Evolutionary conservation across 2,329 filamentous ascomycete genomes (phyloP).

Genomic region (Xylariales sp.): DNA sequence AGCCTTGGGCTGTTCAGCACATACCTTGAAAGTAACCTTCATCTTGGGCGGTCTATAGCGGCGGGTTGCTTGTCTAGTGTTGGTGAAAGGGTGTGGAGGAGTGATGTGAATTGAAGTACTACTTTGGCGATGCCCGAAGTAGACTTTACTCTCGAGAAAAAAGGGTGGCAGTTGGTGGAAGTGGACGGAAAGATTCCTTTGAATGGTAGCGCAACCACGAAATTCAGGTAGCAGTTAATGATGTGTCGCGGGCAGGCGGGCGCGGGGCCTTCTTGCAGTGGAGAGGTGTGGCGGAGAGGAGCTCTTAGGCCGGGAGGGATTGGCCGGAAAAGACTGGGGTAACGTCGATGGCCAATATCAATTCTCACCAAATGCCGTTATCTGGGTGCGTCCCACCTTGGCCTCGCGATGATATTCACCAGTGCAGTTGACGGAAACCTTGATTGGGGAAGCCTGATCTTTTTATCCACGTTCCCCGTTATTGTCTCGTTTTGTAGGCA

Average conservation of each 20-base stretch:
- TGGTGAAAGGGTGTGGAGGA: slow-evolving; percentile 1
- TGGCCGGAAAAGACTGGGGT: background rate
- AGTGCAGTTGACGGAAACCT: too few relatives aligned
- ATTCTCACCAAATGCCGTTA: too few relatives aligned
- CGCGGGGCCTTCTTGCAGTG: too few relatives aligned
- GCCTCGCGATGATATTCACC: too few relatives aligned
- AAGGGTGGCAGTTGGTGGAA: background rate
- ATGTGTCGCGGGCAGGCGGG: slow-evolving; percentile 19
- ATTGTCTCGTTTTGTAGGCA: too few relatives aligned
- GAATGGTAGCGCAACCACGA: slow-evolving; percentile 8
- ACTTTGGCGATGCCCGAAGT: background rate
- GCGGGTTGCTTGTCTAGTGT: background rate
- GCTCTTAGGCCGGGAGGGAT: background rate
- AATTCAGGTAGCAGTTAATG: slow-evolving; percentile 22
- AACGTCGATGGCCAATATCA: too few relatives aligned
- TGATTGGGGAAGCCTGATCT: too few relatives aligned
- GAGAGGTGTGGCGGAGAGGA: background rate
- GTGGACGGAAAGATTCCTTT: slow-evolving; percentile 14
- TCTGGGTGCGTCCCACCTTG: too few relatives aligned
- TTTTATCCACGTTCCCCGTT: too few relatives aligned
- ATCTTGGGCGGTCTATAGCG: slow-evolving; percentile 38
- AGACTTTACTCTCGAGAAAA: background rate
- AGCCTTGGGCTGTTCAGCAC: too few relatives aligned
- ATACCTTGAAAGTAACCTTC: slow-evolving; percentile 65
- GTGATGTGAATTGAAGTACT: background rate